These are phyloP conservation scores for Neckera pumila DNA, from an alignment of 225 moss, liverwort and hornwort genomes.

Conservation along the genomic window DNA sequence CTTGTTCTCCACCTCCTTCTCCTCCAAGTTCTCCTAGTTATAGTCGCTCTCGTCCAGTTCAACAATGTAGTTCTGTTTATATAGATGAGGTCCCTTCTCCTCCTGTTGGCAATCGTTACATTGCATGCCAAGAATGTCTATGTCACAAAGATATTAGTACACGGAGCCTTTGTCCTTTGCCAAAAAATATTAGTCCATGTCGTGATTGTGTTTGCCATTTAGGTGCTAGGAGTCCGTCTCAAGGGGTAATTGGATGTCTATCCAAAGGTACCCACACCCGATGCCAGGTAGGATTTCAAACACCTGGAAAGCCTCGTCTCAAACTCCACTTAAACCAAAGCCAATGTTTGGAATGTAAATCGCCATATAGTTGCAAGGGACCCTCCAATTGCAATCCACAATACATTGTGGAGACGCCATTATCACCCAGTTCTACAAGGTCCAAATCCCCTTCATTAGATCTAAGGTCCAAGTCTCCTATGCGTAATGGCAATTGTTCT, in stretches of 20 bases:
- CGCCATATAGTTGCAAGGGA: slow-evolving; percentile 21
- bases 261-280: background rate
- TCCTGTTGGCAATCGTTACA: slow-evolving; percentile 1
- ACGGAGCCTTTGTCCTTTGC: slow-evolving; percentile 1
- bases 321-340: slow-evolving; percentile 9
- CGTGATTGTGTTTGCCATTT: slow-evolving; percentile 29
- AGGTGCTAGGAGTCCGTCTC: slow-evolving; percentile 26
- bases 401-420: slow-evolving; percentile 20
- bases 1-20: slow-evolving; percentile 7
- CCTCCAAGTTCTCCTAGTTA: background rate
- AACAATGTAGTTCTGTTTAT: slow-evolving; percentile 15
- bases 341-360: slow-evolving; percentile 33
- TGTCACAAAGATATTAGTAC: slow-evolving; percentile 39
- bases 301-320: background rate
- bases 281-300: slow-evolving; percentile 1
- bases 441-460: background rate
- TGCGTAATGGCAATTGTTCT: background rate
- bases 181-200: slow-evolving; percentile 13
- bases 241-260: background rate
- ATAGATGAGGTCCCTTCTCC: slow-evolving; percentile 34
- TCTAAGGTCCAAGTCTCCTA: background rate
- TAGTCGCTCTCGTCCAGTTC: background rate
- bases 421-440: slow-evolving; percentile 1
- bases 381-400: slow-evolving; percentile 35
- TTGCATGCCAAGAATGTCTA: slow-evolving; percentile 22